Percentiles rank a stretch among this genome's conserved stretches.
These are phyloP conservation scores for Hanseniaspora gamundiae DNA, from an alignment of 1,139 yeast genomes.

Conservation along the genomic window DNA sequence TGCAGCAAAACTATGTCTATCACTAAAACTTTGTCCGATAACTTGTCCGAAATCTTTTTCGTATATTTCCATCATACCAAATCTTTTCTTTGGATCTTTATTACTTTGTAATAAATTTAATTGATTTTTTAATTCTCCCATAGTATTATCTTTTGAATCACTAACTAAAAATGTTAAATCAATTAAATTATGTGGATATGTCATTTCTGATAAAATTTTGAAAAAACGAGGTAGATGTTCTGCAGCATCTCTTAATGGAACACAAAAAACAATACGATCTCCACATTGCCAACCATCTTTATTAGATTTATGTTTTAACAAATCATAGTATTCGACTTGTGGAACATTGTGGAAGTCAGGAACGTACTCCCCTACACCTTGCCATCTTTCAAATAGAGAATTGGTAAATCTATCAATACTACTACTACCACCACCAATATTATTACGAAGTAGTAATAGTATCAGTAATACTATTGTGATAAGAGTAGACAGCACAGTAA, in stretches of 20 bases:
- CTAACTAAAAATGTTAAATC: conserved; percentile 56
- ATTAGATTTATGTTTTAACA: conserved; percentile 37
- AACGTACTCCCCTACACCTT: conserved; percentile 11
- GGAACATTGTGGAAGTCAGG: conserved; percentile 26
- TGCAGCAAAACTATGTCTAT: conserved; percentile 62
- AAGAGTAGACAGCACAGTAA: neutral
- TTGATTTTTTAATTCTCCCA: conserved; percentile 34
- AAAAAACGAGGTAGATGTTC: conserved; percentile 56
- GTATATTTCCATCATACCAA: conserved; percentile 45
- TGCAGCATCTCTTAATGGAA: conserved; percentile 65
- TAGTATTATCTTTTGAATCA: conserved; percentile 48
- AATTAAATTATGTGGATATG: conserved; percentile 55
- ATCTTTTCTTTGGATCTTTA: conserved; percentile 30
- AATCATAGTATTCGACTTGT: conserved; percentile 39
- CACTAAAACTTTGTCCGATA: conserved; percentile 51
- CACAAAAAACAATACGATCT: conserved; percentile 49
- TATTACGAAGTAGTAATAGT: too few relatives aligned
- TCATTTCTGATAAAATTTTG: conserved; percentile 42
- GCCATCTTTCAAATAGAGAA: neutral
- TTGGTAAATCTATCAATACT: too few relatives aligned
- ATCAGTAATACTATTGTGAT: too few relatives aligned
- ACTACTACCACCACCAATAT: too few relatives aligned
- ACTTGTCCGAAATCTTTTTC: conserved; percentile 62
- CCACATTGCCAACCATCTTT: conserved; percentile 44
- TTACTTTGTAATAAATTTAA: conserved; percentile 39